A percentile compares a stretch with the other conserved stretches of the same genome.
Conservation (phyloP, 768 basidiomycete species). For the Glaciozyma antarctica region DNA sequence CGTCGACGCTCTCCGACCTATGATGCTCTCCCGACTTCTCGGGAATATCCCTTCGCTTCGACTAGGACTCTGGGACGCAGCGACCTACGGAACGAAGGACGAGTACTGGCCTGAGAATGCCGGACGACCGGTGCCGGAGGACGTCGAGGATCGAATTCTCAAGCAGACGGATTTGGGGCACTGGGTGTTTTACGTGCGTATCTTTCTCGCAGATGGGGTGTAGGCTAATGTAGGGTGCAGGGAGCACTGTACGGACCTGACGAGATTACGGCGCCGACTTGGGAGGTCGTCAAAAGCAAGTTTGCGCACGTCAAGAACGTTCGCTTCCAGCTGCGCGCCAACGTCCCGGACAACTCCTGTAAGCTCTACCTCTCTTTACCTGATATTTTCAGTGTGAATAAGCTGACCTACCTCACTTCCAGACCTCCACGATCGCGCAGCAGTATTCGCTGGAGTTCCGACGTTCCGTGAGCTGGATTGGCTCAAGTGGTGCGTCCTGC, state of each 20-base stretch:
- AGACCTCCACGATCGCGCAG: slow-evolving; percentile 19
- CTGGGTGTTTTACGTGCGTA: too few relatives aligned
- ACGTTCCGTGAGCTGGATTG: slow-evolving; percentile 27
- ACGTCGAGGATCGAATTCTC: slow-evolving; percentile 5
- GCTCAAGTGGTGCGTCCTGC: slow-evolving; percentile 11
- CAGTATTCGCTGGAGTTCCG: slow-evolving; percentile 26
- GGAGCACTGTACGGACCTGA: slow-evolving; percentile 23
- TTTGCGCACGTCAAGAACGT: slow-evolving; percentile 17
- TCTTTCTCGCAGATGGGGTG: too few relatives aligned
- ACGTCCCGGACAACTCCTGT: neutral
- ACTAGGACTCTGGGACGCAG: slow-evolving; percentile 12
- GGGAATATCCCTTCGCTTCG: slow-evolving; percentile 14
- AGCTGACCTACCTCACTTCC: neutral
- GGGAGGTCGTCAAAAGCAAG: slow-evolving; percentile 11
- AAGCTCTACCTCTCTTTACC: neutral
- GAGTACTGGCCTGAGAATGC: slow-evolving; percentile 10
- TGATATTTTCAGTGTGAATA: neutral
- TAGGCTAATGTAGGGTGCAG: too few relatives aligned
- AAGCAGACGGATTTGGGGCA: too few relatives aligned
- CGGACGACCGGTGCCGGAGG: neutral
- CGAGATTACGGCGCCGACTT: slow-evolving; percentile 3
- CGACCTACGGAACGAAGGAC: neutral
- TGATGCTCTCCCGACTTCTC: slow-evolving; percentile 4
- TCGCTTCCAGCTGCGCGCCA: slow-evolving; percentile 9
- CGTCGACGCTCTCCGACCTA: slow-evolving; percentile 10